Evolutionary conservation across 73 alveolate genomes (phyloP).

Genomic region (Paramecium biaurelia): DNA sequence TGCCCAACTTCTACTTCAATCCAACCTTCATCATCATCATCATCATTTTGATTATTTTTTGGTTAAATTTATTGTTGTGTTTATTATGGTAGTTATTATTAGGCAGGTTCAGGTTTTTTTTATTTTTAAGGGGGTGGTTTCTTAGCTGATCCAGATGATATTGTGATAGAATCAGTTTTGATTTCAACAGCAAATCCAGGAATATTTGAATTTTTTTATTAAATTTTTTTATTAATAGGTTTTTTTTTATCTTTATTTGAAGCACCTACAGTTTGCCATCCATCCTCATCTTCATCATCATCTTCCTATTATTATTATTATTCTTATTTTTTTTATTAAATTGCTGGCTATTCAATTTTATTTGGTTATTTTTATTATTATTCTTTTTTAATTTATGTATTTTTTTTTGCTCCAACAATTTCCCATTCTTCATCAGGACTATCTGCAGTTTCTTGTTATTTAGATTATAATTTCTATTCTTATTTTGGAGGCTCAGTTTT

Average conservation of each 20-base stretch:
- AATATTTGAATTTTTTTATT: neutral
- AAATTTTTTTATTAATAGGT: neutral
- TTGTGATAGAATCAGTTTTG: neutral
- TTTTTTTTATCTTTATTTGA: neutral
- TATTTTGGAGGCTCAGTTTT: neutral
- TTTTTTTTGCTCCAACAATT: neutral
- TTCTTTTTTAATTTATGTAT: neutral
- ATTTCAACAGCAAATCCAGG: neutral
- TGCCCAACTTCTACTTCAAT: neutral
- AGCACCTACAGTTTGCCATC: conserved; percentile 4
- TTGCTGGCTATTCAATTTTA: neutral
- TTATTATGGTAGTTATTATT: neutral
- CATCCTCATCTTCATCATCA: neutral
- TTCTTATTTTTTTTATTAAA: neutral
- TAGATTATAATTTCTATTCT: neutral
- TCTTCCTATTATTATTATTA: neutral
- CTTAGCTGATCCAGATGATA: neutral
- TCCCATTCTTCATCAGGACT: neutral
- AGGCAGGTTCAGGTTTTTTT: neutral
- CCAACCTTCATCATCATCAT: conserved; percentile 46
- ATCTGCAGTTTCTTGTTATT: neutral
- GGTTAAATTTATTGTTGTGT: neutral
- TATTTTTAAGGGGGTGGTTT: neutral
- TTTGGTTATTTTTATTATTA: neutral
- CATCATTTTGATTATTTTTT: neutral